Conservation (phyloP, 441 rosid genomes). For the Francoa sonchifolia region DNA sequence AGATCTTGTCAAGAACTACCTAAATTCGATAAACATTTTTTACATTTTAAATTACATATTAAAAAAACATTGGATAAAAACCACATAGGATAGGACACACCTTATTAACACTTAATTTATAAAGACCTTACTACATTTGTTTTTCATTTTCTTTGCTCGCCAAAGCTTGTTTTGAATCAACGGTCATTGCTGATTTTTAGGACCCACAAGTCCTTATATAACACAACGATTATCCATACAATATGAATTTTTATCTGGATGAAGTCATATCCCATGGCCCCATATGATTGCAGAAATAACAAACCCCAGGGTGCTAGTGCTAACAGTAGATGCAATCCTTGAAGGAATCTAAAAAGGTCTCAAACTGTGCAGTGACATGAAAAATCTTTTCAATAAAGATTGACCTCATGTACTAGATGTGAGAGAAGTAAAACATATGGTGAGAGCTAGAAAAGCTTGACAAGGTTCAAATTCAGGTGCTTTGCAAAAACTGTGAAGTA, state of each 20-base stretch:
- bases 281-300: conserved; percentile 1
- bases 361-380: too few species aligned
- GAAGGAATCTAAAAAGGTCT: too few species aligned
- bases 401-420: too few species aligned
- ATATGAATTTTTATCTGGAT: background rate
- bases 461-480: background rate
- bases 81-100: background rate
- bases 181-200: background rate
- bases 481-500: background rate
- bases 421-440: too few species aligned
- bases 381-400: too few species aligned
- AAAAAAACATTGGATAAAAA: background rate
- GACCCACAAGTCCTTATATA: background rate
- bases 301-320: background rate
- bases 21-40: conserved; percentile 12
- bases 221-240: background rate
- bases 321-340: too few species aligned
- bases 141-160: too few species aligned
- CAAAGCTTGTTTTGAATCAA: too few species aligned
- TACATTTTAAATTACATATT: background rate
- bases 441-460: too few species aligned
- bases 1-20: conserved; percentile 82
- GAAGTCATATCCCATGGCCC: too few species aligned
- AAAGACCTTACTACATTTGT: background rate
- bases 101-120: too few species aligned